A percentile compares a stretch with the other conserved stretches of the same genome.
Conservation (phyloP, 2,329 filamentous ascomycete genomes). For the Diplodia intermedia region DNA sequence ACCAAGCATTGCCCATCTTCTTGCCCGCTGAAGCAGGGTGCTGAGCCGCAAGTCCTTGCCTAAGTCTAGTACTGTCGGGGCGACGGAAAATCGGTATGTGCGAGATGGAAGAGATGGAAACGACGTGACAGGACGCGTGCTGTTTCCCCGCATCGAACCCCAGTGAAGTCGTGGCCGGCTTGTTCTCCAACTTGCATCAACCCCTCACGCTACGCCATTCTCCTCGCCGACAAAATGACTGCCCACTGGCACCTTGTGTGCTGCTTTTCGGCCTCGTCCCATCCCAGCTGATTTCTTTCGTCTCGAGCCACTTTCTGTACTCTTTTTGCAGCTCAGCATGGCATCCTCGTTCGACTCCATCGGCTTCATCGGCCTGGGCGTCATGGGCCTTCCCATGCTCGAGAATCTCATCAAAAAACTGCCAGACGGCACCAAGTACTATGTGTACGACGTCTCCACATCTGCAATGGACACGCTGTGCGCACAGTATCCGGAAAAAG, state of each 20-base stretch:
- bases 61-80: background rate
- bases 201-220: conserved; percentile 7
- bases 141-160: background rate
- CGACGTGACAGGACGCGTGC: background rate
- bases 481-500: conserved; percentile 43
- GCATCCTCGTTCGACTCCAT: conserved; percentile 38
- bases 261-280: background rate
- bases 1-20: background rate
- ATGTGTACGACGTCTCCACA: conserved; percentile 58
- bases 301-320: no score
- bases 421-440: conserved; percentile 51
- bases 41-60: background rate
- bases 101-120: background rate
- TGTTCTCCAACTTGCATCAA: conserved; percentile 23
- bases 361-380: conserved; percentile 63
- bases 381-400: conserved; percentile 63
- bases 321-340: background rate
- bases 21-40: background rate
- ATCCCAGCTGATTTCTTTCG: background rate
- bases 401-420: conserved; percentile 58
- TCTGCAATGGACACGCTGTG: conserved; percentile 53
- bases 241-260: background rate
- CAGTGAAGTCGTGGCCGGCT: background rate
- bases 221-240: background rate
- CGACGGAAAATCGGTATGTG: background rate